These are phyloP conservation scores for Phytophthora sojae DNA, from an alignment of 352 stramenopile species.

Conservation along the genomic window DNA sequence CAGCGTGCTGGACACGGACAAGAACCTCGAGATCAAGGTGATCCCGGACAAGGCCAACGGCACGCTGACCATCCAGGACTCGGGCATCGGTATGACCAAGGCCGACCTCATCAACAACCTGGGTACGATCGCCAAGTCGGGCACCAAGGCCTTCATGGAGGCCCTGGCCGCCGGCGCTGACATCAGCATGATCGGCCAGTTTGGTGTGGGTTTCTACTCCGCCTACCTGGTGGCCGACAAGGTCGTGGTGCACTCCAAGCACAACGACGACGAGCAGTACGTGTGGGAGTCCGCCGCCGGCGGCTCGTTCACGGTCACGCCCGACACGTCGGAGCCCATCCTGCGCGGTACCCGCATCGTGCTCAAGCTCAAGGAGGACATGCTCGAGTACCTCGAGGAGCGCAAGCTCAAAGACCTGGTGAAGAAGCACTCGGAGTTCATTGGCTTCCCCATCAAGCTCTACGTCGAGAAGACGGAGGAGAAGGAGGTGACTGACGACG, in stretches of 20 bases:
- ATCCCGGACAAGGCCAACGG: slow-evolving; percentile 99
- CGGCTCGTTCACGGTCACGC: slow-evolving; percentile 97
- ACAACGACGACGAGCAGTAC: slow-evolving; percentile 99
- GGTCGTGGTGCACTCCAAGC: slow-evolving; percentile 98
- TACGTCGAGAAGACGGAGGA: slow-evolving; percentile 99
- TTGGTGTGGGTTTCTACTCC: slow-evolving; percentile 99
- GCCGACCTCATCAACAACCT: slow-evolving; percentile 99
- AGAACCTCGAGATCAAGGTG: slow-evolving; percentile 99
- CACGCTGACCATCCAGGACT: slow-evolving; percentile 99
- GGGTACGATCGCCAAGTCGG: slow-evolving; percentile 99
- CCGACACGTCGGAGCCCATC: slow-evolving; percentile 90
- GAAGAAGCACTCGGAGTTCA: slow-evolving; percentile 99
- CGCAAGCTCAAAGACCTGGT: slow-evolving; percentile 98
- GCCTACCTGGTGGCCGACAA: slow-evolving; percentile 99
- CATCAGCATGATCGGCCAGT: slow-evolving; percentile 99
- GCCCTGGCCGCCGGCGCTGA: slow-evolving; percentile 97
- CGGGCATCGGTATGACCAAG: slow-evolving; percentile 99
- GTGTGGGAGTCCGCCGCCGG: slow-evolving; percentile 98
- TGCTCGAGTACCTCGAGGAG: slow-evolving; percentile 99
- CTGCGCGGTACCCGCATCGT: slow-evolving; percentile 96
- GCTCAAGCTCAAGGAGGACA: slow-evolving; percentile 99
- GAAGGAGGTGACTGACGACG: slow-evolving; percentile 99
- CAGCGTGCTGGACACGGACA: slow-evolving; percentile 96
- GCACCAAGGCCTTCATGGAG: slow-evolving; percentile 99
- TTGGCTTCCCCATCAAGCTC: slow-evolving; percentile 99